phyloP scores from a whole-genome alignment of 108 stramenopile species.

The Cyclotella atomus region DNA sequence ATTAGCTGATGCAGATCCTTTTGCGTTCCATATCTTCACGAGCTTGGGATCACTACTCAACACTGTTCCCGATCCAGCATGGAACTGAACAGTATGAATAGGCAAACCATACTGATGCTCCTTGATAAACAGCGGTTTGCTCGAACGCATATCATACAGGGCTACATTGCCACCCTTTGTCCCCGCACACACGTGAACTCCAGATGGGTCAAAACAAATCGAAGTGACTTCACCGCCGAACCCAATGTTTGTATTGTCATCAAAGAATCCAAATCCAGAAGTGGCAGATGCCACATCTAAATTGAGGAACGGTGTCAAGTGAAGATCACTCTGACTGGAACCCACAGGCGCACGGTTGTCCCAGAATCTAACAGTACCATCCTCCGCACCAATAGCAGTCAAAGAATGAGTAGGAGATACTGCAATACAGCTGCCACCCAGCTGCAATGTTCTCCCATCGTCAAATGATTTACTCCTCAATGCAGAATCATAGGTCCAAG shows the following conservation, averaged over 20 bases:
- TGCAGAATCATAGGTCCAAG: constrained; percentile 65
- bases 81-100: constrained; percentile 91
- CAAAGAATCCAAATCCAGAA: constrained; percentile 73
- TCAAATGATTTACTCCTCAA: constrained; percentile 39
- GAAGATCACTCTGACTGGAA: constrained; percentile 37
- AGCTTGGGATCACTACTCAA: constrained; percentile 91
- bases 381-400: constrained; percentile 85
- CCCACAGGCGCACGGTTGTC: constrained; percentile 78
- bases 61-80: constrained; percentile 75
- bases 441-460: constrained; percentile 26
- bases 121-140: constrained; percentile 86
- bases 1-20: constrained; percentile 42
- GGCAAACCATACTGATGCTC: constrained; percentile 98
- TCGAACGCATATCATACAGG: constrained; percentile 94
- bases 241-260: constrained; percentile 44
- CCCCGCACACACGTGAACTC: constrained; percentile 92
- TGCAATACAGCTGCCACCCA: constrained; percentile 75
- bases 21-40: constrained; percentile 95
- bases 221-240: constrained; percentile 80
- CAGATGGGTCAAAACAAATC: constrained; percentile 83
- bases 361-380: constrained; percentile 91
- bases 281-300: constrained; percentile 84
- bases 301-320: constrained; percentile 74
- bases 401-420: constrained; percentile 75
- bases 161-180: constrained; percentile 90